phyloP scores from a whole-genome alignment of 495 filamentous ascomycete species.

The Evernia prunastri region DNA sequence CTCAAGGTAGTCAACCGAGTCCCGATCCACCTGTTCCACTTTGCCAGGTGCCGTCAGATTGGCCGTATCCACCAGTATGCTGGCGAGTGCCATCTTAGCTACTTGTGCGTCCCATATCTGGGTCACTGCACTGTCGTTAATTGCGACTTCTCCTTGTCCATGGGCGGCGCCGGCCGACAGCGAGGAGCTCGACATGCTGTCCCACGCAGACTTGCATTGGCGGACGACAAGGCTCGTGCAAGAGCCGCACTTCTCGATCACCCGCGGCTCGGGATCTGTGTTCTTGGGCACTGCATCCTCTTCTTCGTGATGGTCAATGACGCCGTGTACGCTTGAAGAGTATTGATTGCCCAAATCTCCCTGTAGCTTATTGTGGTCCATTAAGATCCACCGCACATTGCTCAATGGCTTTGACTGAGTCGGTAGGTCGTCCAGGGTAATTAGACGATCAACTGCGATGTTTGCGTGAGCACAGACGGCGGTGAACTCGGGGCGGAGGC shows the following conservation, averaged over 20 bases:
- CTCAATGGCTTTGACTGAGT: slow-evolving; percentile 31
- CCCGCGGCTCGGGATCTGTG: slow-evolving; percentile 43
- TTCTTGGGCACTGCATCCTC: slow-evolving; percentile 55
- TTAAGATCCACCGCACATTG: slow-evolving; percentile 54
- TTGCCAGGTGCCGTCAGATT: slow-evolving; percentile 66
- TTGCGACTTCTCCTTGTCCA: slow-evolving; percentile 24
- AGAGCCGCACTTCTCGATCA: slow-evolving; percentile 65
- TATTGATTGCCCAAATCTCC: slow-evolving; percentile 43
- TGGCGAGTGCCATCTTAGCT: slow-evolving; percentile 69
- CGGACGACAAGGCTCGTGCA: slow-evolving; percentile 73
- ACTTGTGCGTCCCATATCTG: slow-evolving; percentile 50
- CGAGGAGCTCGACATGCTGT: slow-evolving; percentile 31
- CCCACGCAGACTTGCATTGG: slow-evolving; percentile 55
- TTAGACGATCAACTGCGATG: slow-evolving; percentile 33
- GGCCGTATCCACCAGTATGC: slow-evolving; percentile 77
- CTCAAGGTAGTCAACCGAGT: slow-evolving; percentile 60
- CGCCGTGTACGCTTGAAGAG: slow-evolving; percentile 52
- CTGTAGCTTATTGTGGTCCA: slow-evolving; percentile 84
- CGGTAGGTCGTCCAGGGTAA: slow-evolving; percentile 41
- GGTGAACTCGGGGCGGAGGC: slow-evolving; percentile 72
- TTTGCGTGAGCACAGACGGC: slow-evolving; percentile 37
- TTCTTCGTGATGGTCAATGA: slow-evolving; percentile 89
- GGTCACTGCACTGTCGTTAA: slow-evolving; percentile 29
- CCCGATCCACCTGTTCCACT: slow-evolving; percentile 61
- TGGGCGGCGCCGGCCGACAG: slow-evolving; percentile 30